A percentile compares a stretch with the other conserved stretches of the same genome.
Conservation (phyloP, 139 green algal genomes). For the Klebsormidium nitens region DNA sequence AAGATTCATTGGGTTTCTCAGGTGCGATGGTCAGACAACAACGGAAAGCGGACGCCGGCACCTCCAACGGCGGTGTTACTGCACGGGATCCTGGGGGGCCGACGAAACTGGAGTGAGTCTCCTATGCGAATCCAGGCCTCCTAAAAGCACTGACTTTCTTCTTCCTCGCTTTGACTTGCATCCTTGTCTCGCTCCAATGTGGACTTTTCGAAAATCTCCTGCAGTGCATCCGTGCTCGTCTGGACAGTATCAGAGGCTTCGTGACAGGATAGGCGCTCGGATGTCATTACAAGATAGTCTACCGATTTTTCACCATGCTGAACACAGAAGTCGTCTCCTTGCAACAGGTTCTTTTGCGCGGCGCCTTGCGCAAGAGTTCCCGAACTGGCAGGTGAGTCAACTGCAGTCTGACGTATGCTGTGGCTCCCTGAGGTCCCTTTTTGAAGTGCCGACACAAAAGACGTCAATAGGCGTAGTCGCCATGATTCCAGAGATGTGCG, state of each 20-base stretch:
- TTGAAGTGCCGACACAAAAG: no score
- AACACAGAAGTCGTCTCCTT: slow-evolving; percentile 50
- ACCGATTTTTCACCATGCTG: slow-evolving; percentile 69
- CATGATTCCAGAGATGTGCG: no score
- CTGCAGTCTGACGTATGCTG: no score
- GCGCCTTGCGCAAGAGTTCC: slow-evolving; percentile 35
- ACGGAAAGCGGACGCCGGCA: not conserved
- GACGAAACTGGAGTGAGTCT: slow-evolving; percentile 59
- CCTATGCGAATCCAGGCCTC: no score
- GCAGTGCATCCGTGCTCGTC: no score
- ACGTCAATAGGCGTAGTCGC: no score
- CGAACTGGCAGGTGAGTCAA: slow-evolving; percentile 33
- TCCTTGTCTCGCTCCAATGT: slow-evolving; percentile 1
- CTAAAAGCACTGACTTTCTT: slow-evolving; percentile 57
- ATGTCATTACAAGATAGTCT: no score
- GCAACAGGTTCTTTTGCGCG: slow-evolving; percentile 36
- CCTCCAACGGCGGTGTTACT: slow-evolving; percentile 86
- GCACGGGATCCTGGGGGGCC: slow-evolving; percentile 86
- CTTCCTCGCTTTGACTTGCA: not conserved
- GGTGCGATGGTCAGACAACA: slow-evolving; percentile 18
- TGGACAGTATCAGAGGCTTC: no score
- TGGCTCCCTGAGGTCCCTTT: no score
- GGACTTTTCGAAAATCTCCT: not conserved
- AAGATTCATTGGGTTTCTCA: no score
- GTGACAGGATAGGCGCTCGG: no score